These are phyloP conservation scores for Phialemoniopsis sp. DNA, from an alignment of 2,329 filamentous ascomycete genomes.

Conservation along the genomic window DNA sequence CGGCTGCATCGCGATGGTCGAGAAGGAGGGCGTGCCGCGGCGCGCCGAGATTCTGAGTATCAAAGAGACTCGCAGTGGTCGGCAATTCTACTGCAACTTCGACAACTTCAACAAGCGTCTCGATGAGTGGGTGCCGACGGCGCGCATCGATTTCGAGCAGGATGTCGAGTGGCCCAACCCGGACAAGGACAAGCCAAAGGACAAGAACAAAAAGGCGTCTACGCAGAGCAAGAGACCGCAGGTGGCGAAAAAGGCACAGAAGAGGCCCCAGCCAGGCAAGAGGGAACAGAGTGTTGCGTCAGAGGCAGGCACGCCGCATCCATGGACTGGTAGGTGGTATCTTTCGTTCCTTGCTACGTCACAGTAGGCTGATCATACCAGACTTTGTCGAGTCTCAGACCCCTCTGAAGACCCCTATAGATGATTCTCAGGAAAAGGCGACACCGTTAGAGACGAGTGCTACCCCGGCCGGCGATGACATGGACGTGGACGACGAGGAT, in stretches of 20 bases:
- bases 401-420: conserved; percentile 25
- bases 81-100: conserved; percentile 94
- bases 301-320: conserved; percentile 39
- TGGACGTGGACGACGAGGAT: conserved; percentile 52
- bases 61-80: conserved; percentile 80
- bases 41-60: conserved; percentile 97
- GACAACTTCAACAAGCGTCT: conserved; percentile 92
- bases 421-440: conserved; percentile 4
- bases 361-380: not conserved
- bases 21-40: conserved; percentile 75
- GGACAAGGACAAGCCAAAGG: conserved; percentile 78
- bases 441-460: conserved; percentile 16
- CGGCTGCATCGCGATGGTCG: conserved; percentile 58
- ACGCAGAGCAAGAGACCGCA: conserved; percentile 45
- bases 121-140: conserved; percentile 81
- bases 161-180: conserved; percentile 96
- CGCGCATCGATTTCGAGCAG: conserved; percentile 78
- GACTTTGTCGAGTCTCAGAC: conserved; percentile 46
- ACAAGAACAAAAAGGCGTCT: conserved; percentile 63
- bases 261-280: conserved; percentile 40
- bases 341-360: not conserved
- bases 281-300: conserved; percentile 51
- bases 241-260: conserved; percentile 52
- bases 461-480: conserved; percentile 45
- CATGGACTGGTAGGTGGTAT: conserved; percentile 34